Percentiles rank a stretch among this genome's conserved stretches.
These are phyloP conservation scores for Lophiotrema nucula DNA, from an alignment of 495 filamentous ascomycete genomes.

Conservation along the genomic window DNA sequence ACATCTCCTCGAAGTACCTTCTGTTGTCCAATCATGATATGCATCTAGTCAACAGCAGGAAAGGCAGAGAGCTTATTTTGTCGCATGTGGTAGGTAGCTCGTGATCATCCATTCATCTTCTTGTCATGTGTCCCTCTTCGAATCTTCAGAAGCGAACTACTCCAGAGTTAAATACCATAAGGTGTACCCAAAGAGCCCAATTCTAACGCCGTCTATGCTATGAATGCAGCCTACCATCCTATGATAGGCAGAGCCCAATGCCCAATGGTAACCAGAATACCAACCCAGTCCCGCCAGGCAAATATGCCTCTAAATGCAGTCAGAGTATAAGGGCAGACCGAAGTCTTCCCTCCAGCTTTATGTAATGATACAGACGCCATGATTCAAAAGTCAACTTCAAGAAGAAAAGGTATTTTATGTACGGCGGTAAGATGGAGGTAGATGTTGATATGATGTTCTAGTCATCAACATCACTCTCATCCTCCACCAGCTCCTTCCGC, in stretches of 20 bases:
- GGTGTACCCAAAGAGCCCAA: too few relatives aligned
- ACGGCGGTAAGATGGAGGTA: background rate
- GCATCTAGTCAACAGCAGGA: too few relatives aligned
- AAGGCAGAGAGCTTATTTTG: background rate
- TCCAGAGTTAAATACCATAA: background rate
- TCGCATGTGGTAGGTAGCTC: background rate
- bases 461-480: constrained; percentile 31
- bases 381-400: background rate
- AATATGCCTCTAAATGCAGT: background rate
- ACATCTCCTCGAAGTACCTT: constrained; percentile 1
- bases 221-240: too few relatives aligned
- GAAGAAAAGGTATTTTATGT: background rate
- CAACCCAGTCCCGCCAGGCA: background rate
- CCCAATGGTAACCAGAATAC: background rate
- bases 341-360: too few relatives aligned
- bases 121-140: too few relatives aligned
- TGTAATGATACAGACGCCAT: background rate
- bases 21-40: background rate
- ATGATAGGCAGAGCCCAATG: too few relatives aligned
- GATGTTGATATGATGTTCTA: too few relatives aligned
- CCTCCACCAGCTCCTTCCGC: constrained; percentile 53
- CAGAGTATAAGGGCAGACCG: background rate
- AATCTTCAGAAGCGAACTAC: background rate
- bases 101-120: background rate
- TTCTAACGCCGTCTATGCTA: background rate